phyloP scores from a whole-genome alignment of 495 filamentous ascomycete species.

The Penicillium cataractarum region DNA sequence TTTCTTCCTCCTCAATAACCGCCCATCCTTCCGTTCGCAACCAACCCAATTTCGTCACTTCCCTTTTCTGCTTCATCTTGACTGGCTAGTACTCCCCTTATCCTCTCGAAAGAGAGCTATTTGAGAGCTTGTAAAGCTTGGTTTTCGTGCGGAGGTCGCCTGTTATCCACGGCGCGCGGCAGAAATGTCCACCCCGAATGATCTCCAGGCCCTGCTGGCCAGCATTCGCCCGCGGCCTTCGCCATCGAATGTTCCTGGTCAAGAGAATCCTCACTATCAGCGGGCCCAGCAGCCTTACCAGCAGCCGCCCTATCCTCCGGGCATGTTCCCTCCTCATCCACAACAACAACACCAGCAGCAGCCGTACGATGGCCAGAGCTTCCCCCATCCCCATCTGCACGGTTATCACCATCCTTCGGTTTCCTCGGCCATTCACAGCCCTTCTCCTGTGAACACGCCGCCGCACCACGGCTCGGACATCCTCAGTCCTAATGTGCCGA shows the following conservation, averaged over 20 bases:
- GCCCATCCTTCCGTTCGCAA: slow-evolving; percentile 18
- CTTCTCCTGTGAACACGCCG: slow-evolving; percentile 47
- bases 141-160: slow-evolving; percentile 37
- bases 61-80: not conserved
- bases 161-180: slow-evolving; percentile 38
- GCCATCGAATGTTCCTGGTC: slow-evolving; percentile 39
- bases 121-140: slow-evolving; percentile 32
- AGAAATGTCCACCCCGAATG: slow-evolving; percentile 57
- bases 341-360: slow-evolving; percentile 26
- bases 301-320: slow-evolving; percentile 31
- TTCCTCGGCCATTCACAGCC: slow-evolving; percentile 45
- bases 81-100: slow-evolving; percentile 28
- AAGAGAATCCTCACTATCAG: slow-evolving; percentile 34
- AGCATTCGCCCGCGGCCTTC: slow-evolving; percentile 50
- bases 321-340: slow-evolving; percentile 39
- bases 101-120: slow-evolving; percentile 50
- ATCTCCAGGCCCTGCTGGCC: slow-evolving; percentile 54
- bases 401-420: slow-evolving; percentile 54
- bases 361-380: slow-evolving; percentile 45
- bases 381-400: slow-evolving; percentile 40
- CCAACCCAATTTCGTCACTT: slow-evolving; percentile 9
- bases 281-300: slow-evolving; percentile 35
- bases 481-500: slow-evolving; percentile 51
- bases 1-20: slow-evolving; percentile 27
- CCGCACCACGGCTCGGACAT: slow-evolving; percentile 55